Evolutionary conservation across 1,284 basidiomycete genomes (phyloP), one percentile per base, ranked within the genome.

Genomic region (Leccinum angustisporum): DNA sequence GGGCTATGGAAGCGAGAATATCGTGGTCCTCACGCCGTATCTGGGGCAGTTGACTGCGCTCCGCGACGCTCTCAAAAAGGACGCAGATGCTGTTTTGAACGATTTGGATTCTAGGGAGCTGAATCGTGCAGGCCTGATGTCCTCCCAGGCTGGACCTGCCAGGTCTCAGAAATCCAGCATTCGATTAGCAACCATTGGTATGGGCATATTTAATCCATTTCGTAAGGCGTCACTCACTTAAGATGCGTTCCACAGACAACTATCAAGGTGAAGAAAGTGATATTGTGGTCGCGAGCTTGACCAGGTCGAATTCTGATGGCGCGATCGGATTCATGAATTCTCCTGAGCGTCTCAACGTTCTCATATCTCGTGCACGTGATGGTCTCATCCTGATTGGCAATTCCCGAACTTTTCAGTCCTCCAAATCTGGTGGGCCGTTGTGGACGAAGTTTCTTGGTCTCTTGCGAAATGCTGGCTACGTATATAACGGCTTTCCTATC

Each of bases 201-300:
- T 30, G 68, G 51, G 6, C 31, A 25, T 0, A 18, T 27, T 25
- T 34, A 1, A 10, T 48, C 8, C 5, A 2, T 33, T 31, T 33
- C 16, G 31, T 5, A 14, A 3, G 1, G 16, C 7, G 0, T 48
- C 46, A 25, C 14, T 8, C 21, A n/a, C 1, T 58, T 14, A 67
- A 4, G 14, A 25, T 27, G 5, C 11, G 4, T 25, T 59, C 50
- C 6, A 16, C 18, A 86, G 85, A 86, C 65, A 86, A 86, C 61
- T 86, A 86, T 61, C 87, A 88, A 67, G 87, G 87, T 9, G 87
- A 89, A 70, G 87, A 88, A 70, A 85, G 84, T 48, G 80, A 88
- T 54, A 84, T 89, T 57, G 84, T 88, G 25, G 75, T 89, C 46
- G 77, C 78, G 7, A 84, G 81, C 5, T 72, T 89, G n/a, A 86